Evolutionary conservation across 1,284 basidiomycete species (phyloP).

Genomic region (Sporisorium reilianum): DNA sequence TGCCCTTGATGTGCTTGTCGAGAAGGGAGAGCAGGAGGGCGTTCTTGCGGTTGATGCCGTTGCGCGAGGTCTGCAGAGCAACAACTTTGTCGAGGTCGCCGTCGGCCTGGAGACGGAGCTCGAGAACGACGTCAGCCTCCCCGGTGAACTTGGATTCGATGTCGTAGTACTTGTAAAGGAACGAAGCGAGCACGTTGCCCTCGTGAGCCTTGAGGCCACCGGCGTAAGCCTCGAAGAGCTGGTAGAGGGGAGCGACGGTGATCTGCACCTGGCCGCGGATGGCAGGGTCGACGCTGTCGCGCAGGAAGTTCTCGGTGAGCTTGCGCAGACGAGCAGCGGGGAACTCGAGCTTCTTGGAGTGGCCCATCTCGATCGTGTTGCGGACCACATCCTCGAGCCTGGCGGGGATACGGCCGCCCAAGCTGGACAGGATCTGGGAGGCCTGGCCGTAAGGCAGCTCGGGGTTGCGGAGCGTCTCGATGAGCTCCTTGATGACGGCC

Average conservation of each 20-base stretch:
- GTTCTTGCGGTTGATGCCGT: slow-evolving; percentile 92
- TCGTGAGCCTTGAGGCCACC: slow-evolving; percentile 90
- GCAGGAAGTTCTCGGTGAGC: slow-evolving; percentile 84
- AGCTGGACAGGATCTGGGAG: slow-evolving; percentile 83
- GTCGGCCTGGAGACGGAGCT: slow-evolving; percentile 90
- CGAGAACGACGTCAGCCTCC: slow-evolving; percentile 87
- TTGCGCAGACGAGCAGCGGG: slow-evolving; percentile 83
- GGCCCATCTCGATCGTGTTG: slow-evolving; percentile 80
- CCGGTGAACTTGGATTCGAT: slow-evolving; percentile 95
- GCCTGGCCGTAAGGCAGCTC: slow-evolving; percentile 92
- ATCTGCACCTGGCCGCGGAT: slow-evolving; percentile 67
- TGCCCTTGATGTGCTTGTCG: slow-evolving; percentile 74
- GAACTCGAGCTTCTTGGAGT: slow-evolving; percentile 83
- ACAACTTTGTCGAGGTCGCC: slow-evolving; percentile 91
- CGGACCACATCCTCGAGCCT: slow-evolving; percentile 82
- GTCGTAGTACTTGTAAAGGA: slow-evolving; percentile 81
- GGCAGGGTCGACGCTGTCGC: slow-evolving; percentile 77
- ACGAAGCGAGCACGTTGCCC: slow-evolving; percentile 78
- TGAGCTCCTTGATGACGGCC: slow-evolving; percentile 83
- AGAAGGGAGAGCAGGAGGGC: slow-evolving; percentile 87
- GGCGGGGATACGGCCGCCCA: slow-evolving; percentile 91
- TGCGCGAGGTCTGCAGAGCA: slow-evolving; percentile 89
- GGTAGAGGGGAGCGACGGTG: slow-evolving; percentile 80
- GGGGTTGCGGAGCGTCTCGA: slow-evolving; percentile 81
- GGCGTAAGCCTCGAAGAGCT: slow-evolving; percentile 84